A percentile compares a stretch with the other conserved stretches of the same genome.
These are phyloP conservation scores for Piromyces sp. DNA, from an alignment of 192 early-diverging fungal genomes.

Conservation along the genomic window DNA sequence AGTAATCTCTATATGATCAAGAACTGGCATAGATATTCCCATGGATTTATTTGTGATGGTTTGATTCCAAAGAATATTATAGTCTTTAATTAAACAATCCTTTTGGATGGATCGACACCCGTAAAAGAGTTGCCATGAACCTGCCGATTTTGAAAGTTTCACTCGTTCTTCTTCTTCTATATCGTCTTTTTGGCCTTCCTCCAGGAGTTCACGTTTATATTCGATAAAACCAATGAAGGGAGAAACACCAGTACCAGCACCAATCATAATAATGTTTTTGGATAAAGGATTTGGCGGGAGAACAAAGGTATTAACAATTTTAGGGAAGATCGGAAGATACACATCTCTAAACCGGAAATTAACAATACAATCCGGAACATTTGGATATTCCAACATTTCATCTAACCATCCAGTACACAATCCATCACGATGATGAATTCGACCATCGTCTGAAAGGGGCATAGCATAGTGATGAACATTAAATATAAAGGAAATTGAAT, in stretches of 20 bases:
- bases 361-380: constrained; percentile 54
- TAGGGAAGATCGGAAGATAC: not conserved
- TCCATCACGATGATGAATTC: not conserved
- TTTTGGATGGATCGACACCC: constrained; percentile 52
- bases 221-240: constrained; percentile 81
- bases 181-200: constrained; percentile 2
- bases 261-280: constrained; percentile 53
- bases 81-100: constrained; percentile 17
- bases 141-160: constrained; percentile 8
- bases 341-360: not conserved
- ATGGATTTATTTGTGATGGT: not conserved
- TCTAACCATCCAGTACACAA: constrained; percentile 9
- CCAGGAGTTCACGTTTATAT: constrained; percentile 28
- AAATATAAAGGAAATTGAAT: constrained; percentile 57
- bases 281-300: constrained; percentile 14
- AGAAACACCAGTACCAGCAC: constrained; percentile 88
- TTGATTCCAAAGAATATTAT: not conserved
- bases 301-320: constrained; percentile 4
- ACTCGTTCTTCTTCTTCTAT: not conserved
- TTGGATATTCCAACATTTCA: constrained; percentile 16
- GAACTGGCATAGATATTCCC: not conserved
- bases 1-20: not conserved
- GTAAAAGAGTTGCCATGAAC: constrained; percentile 55
- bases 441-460: not conserved
- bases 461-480: constrained; percentile 57